Conservation (phyloP, 768 basidiomycete genomes). For the Trametes villosa region DNA sequence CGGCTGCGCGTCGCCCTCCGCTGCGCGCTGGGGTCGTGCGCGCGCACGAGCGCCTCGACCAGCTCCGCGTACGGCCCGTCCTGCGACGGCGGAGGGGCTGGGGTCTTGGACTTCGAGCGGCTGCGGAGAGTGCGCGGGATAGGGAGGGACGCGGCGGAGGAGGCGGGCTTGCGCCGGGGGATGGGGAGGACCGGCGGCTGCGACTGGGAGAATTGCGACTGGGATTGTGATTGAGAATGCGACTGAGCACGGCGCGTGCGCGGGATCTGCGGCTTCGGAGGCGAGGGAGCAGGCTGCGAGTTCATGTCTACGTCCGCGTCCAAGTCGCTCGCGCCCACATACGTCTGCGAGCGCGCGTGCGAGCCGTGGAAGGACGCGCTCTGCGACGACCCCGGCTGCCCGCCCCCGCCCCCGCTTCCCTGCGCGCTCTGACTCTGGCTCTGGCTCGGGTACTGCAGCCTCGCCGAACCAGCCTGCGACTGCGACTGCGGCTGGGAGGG, state of each 20-base stretch:
- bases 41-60: too few relatives aligned
- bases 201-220: not conserved
- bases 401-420: too few relatives aligned
- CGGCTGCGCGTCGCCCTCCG: constrained; percentile 16
- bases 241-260: not conserved
- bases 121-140: not conserved
- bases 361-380: too few relatives aligned
- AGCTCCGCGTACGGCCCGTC: too few relatives aligned
- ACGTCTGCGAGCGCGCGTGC: not conserved
- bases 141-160: constrained; percentile 6
- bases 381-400: too few relatives aligned
- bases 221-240: not conserved
- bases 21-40: too few relatives aligned
- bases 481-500: constrained; percentile 3
- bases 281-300: too few relatives aligned
- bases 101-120: constrained; percentile 1
- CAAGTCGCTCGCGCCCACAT: too few relatives aligned
- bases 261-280: not conserved
- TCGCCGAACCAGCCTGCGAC: not conserved
- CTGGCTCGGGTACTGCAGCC: constrained; percentile 6
- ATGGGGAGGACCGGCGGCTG: too few relatives aligned
- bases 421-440: too few relatives aligned
- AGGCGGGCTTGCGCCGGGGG: not conserved
- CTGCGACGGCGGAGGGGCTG: too few relatives aligned
- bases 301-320: too few relatives aligned